phyloP scores from a whole-genome alignment of 768 basidiomycete species.

The Termitomyces sp. region DNA sequence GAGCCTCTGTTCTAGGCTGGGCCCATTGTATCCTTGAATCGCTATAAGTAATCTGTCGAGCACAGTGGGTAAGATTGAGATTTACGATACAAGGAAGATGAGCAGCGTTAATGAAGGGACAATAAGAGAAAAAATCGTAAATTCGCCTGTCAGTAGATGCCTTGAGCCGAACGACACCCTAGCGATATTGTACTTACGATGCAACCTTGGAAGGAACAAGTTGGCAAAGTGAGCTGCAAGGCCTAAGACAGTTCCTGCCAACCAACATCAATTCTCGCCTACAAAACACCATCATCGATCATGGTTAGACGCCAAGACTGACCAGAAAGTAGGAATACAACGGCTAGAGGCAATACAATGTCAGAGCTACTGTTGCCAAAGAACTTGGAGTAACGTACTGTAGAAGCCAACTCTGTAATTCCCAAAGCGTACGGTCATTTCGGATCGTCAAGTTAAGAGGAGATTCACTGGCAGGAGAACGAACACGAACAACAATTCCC shows the following conservation, averaged over 20 bases:
- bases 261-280: constrained; percentile 6
- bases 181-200: constrained; percentile 44
- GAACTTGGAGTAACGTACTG: constrained; percentile 30
- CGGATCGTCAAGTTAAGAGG: constrained; percentile 12
- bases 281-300: background rate
- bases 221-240: constrained; percentile 65
- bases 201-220: constrained; percentile 63
- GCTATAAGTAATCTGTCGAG: constrained; percentile 6
- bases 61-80: constrained; percentile 8
- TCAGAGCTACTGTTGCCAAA: background rate
- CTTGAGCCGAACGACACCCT: constrained; percentile 4
- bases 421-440: constrained; percentile 63
- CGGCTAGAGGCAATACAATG: constrained; percentile 29
- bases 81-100: constrained; percentile 57
- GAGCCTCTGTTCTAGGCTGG: constrained; percentile 61
- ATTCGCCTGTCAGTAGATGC: constrained; percentile 49
- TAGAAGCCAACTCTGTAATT: constrained; percentile 54
- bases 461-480: too few species aligned
- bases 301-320: constrained; percentile 6
- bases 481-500: background rate
- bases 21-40: constrained; percentile 63
- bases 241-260: constrained; percentile 57
- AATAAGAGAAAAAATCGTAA: constrained; percentile 66
- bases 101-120: constrained; percentile 68
- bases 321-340: constrained; percentile 47